These are phyloP conservation scores for Salix brachista DNA, from an alignment of 345 rosid species.

Conservation along the genomic window DNA sequence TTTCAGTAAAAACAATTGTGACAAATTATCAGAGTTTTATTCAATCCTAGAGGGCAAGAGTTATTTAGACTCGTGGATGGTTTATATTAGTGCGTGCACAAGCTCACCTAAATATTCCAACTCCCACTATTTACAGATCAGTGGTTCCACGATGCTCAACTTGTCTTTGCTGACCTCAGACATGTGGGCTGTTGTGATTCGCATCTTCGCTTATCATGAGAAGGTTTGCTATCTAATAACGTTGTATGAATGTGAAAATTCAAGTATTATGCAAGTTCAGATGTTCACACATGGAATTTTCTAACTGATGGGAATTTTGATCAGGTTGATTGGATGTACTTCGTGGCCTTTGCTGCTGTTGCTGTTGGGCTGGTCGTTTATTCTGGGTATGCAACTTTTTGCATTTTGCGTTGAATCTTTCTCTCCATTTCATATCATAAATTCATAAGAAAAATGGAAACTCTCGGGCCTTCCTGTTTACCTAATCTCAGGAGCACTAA, in stretches of 20 bases:
- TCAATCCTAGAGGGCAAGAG: not conserved
- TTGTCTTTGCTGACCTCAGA: slow-evolving; percentile 87
- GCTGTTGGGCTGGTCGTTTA: slow-evolving; percentile 63
- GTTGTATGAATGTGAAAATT: not conserved
- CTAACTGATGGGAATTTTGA: not conserved
- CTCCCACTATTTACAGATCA: slow-evolving; percentile 42
- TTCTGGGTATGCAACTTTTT: slow-evolving; percentile 38
- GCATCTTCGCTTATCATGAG: slow-evolving; percentile 76
- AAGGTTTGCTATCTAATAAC: slow-evolving; percentile 45
- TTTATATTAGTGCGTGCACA: not conserved
- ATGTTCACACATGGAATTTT: not conserved
- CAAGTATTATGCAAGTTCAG: not conserved
- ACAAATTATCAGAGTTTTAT: not conserved
- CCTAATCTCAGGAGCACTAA: not conserved
- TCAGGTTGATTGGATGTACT: slow-evolving; percentile 78
- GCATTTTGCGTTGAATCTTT: not conserved
- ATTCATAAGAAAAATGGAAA: not conserved
- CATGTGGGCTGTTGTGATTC: slow-evolving; percentile 92
- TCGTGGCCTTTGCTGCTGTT: slow-evolving; percentile 72
- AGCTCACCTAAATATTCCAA: not conserved
- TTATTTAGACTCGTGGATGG: not conserved
- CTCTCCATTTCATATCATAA: too few relatives aligned
- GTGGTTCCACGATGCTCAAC: slow-evolving; percentile 85
- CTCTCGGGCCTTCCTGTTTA: not conserved
- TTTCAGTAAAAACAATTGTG: not conserved